These are phyloP conservation scores for Candida chilensis DNA, from an alignment of 805 yeast species.

Conservation along the genomic window DNA sequence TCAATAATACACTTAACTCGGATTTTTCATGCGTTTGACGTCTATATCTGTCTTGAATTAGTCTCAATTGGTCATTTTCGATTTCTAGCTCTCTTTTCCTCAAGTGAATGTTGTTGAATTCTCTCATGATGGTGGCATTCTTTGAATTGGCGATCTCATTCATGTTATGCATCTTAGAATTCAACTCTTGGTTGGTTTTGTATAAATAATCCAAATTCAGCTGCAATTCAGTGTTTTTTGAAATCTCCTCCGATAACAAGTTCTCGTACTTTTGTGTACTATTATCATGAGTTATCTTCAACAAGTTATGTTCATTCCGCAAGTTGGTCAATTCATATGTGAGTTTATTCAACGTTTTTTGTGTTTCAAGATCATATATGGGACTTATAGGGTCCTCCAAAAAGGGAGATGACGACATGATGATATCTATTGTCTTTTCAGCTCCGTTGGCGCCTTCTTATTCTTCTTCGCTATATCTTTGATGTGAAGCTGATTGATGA, in stretches of 20 bases:
- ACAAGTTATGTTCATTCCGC: constrained; percentile 3
- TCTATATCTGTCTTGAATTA: neutral
- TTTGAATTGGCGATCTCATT: neutral
- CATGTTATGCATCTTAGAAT: constrained; percentile 17
- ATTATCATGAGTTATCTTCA: constrained; percentile 4
- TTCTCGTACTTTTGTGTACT: constrained; percentile 21
- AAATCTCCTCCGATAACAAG: constrained; percentile 18
- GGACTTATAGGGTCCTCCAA: constrained; percentile 6
- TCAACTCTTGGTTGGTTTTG: constrained; percentile 19
- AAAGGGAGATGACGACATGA: neutral
- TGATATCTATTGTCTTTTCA: no score
- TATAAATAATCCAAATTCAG: constrained; percentile 24
- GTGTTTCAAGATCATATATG: no score
- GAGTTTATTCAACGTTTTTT: constrained; percentile 12
- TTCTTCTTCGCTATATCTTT: no score
- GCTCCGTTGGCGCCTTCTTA: no score
- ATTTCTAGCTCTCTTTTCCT: constrained; percentile 9
- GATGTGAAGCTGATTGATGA: no score
- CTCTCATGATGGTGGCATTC: constrained; percentile 9
- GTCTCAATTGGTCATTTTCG: constrained; percentile 7
- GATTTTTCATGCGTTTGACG: neutral
- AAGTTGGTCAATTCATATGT: constrained; percentile 19
- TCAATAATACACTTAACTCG: neutral
- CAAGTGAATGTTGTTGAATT: constrained; percentile 10
- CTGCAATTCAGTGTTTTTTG: constrained; percentile 19